Evolutionary conservation across 495 filamentous ascomycete species (phyloP).

Genomic region (Annulohypoxylon stygium): DNA sequence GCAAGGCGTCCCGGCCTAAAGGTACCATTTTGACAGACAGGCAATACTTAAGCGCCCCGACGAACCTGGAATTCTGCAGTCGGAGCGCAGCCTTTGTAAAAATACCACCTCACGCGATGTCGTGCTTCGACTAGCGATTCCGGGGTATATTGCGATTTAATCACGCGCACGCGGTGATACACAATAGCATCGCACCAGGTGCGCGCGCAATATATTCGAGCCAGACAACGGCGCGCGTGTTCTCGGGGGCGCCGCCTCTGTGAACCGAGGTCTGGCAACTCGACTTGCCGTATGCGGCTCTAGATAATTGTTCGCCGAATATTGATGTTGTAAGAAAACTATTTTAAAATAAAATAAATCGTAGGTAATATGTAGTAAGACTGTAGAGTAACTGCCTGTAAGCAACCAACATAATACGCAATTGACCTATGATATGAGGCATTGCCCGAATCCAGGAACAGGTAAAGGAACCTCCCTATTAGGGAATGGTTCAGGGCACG

Average conservation of each 20-base stretch:
- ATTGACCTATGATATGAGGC: conserved; percentile 8
- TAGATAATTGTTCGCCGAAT: conserved; percentile 1
- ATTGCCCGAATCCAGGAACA: not conserved
- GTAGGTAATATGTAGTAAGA: not conserved
- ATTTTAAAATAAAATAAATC: not conserved
- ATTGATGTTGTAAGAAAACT: not conserved
- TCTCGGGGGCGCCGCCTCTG: not conserved
- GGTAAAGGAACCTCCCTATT: conserved; percentile 40
- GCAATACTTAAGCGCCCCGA: conserved; percentile 1
- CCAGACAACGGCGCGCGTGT: not conserved
- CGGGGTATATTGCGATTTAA: conserved; percentile 19
- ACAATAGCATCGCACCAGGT: conserved; percentile 14
- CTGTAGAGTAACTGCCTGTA: not conserved
- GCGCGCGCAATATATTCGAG: conserved; percentile 20
- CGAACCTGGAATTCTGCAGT: conserved; percentile 16
- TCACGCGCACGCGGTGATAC: conserved; percentile 14
- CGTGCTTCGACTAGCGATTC: conserved; percentile 28
- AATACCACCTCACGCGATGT: conserved; percentile 40
- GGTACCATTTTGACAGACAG: not conserved
- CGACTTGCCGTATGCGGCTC: conserved; percentile 34
- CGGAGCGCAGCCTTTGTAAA: not conserved
- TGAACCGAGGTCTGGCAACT: not conserved
- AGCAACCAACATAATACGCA: not conserved
- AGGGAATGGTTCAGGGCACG: conserved; percentile 25
- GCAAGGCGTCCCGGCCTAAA: conserved; percentile 24